A percentile compares a stretch with the other conserved stretches of the same genome.
Conservation (phyloP, 1,284 basidiomycete species). For the Ceratobasidium sp. region DNA sequence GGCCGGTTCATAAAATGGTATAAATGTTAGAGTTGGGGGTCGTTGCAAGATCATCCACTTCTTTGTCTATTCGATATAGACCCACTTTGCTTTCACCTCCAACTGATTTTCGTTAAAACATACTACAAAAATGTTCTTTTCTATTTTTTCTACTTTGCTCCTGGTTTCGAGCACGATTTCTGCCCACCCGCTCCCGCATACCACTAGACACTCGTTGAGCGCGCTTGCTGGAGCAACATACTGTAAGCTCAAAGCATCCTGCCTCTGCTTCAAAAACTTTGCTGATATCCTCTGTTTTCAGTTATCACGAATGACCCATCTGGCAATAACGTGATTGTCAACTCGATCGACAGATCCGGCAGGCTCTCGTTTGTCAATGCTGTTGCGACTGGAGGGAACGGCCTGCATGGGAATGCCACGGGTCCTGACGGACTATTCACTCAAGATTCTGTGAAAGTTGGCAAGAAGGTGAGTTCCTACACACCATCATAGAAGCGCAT, state of each 20-base stretch:
- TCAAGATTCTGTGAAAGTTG: constrained; percentile 61
- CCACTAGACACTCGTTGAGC: not conserved
- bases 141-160: not conserved
- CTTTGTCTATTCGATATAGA: too few relatives aligned
- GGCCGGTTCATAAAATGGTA: too few relatives aligned
- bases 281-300: constrained; percentile 43
- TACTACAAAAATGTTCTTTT: not conserved
- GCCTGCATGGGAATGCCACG: constrained; percentile 57
- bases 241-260: constrained; percentile 24
- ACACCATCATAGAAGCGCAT: too few relatives aligned
- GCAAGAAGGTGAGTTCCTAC: constrained; percentile 49
- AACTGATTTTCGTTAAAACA: too few relatives aligned
- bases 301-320: constrained; percentile 56
- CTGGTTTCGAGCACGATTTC: not conserved
- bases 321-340: constrained; percentile 54
- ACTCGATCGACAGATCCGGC: constrained; percentile 51
- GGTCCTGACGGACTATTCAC: constrained; percentile 59
- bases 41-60: too few relatives aligned
- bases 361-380: constrained; percentile 54
- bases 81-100: too few relatives aligned
- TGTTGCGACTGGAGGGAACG: constrained; percentile 57
- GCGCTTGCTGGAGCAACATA: constrained; percentile 41
- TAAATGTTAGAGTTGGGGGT: too few relatives aligned
- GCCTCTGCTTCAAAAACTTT: constrained; percentile 37
- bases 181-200: not conserved